These are phyloP conservation scores for Carex arenaria DNA, from an alignment of 202 grass and related monocot genomes.

Conservation along the genomic window DNA sequence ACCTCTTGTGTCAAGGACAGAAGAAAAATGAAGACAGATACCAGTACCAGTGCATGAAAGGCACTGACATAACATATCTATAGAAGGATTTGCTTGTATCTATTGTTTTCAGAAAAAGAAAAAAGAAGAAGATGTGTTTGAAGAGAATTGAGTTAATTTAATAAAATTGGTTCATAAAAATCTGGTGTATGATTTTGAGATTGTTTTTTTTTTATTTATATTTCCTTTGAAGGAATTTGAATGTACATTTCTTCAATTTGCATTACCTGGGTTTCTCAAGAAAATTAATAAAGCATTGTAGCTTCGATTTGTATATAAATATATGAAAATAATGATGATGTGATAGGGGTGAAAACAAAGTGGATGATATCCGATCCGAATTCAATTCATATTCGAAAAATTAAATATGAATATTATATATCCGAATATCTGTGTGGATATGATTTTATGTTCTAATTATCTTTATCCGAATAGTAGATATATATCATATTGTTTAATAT, in stretches of 20 bases:
- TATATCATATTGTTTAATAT: too few species aligned
- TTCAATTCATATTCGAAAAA: too few species aligned
- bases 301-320: neutral
- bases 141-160: constrained; percentile 11
- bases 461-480: too few species aligned
- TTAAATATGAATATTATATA: too few species aligned
- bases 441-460: too few species aligned
- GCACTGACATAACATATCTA: neutral
- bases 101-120: neutral
- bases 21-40: neutral
- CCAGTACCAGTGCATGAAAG: neutral
- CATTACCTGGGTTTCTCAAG: neutral
- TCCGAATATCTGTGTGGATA: too few species aligned
- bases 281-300: neutral
- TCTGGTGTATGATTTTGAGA: constrained; percentile 1
- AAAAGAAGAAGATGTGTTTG: neutral
- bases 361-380: too few species aligned
- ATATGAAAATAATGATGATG: too few species aligned
- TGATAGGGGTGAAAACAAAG: too few species aligned
- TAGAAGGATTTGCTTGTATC: neutral
- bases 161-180: neutral
- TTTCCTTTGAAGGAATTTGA: neutral
- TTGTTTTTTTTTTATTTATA: neutral
- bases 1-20: neutral
- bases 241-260: constrained; percentile 4